Conservation (phyloP, 75 land plant species). For the Cunninghamia lanceolata region DNA sequence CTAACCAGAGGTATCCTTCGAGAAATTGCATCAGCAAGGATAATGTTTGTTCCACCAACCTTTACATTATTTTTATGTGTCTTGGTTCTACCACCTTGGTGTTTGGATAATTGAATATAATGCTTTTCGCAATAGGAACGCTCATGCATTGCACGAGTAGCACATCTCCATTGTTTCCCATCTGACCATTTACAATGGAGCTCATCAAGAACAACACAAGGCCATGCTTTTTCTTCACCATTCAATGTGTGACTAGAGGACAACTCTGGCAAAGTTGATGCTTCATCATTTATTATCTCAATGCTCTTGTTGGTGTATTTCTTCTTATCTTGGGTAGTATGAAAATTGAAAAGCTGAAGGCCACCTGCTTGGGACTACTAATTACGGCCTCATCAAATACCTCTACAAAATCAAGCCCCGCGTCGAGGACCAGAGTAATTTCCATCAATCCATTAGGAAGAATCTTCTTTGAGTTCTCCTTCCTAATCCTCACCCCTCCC, state of each 20-base stretch:
- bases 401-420: background rate
- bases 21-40: too few relatives aligned
- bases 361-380: background rate
- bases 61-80: too few relatives aligned
- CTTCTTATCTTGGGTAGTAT: background rate
- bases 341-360: background rate
- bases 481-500: background rate
- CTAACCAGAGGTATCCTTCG: too few relatives aligned
- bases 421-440: background rate
- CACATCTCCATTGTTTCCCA: conserved; percentile 25
- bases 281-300: background rate
- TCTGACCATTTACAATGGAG: conserved; percentile 22
- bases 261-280: background rate
- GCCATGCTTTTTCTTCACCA: conserved; percentile 18
- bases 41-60: too few relatives aligned
- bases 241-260: conserved; percentile 16
- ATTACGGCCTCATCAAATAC: background rate
- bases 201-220: conserved; percentile 26
- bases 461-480: background rate
- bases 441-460: background rate
- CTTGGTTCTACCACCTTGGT: background rate
- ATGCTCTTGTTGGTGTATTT: background rate
- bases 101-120: conserved; percentile 1
- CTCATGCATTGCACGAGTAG: conserved; percentile 7
- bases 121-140: conserved; percentile 18